Conservation (phyloP, 805 yeast genomes). For the Lachancea fermentati region DNA sequence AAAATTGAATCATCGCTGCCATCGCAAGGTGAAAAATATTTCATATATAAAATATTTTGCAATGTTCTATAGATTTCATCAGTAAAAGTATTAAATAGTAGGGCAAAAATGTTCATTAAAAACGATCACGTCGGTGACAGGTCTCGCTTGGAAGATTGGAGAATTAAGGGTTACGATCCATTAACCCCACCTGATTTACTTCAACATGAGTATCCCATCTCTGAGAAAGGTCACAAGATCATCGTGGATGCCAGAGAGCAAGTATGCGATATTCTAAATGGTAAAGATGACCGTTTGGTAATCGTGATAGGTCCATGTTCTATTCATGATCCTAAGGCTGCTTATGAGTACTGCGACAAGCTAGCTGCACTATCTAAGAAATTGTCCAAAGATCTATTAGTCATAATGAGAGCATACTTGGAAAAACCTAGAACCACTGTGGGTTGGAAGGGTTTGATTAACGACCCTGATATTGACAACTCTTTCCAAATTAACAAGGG, state of each 20-base stretch:
- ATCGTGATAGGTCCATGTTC: slow-evolving; percentile 97
- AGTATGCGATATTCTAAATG: slow-evolving; percentile 66
- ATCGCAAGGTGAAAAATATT: too few relatives aligned
- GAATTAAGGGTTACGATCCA: slow-evolving; percentile 88
- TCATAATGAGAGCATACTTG: slow-evolving; percentile 95
- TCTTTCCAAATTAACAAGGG: slow-evolving; percentile 94
- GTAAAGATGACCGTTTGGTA: slow-evolving; percentile 79
- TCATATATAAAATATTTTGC: neutral
- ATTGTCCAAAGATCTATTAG: slow-evolving; percentile 67
- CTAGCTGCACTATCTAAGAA: slow-evolving; percentile 54
- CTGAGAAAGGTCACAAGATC: slow-evolving; percentile 50
- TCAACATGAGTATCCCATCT: slow-evolving; percentile 77
- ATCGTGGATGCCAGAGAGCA: slow-evolving; percentile 74
- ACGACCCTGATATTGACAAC: slow-evolving; percentile 94
- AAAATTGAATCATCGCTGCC: too few relatives aligned
- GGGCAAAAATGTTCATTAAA: slow-evolving; percentile 62
- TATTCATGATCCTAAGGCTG: slow-evolving; percentile 89
- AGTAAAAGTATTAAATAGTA: neutral
- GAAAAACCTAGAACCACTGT: slow-evolving; percentile 98
- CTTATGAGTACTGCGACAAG: slow-evolving; percentile 76
- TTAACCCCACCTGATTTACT: slow-evolving; percentile 90
- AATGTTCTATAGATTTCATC: too few relatives aligned
- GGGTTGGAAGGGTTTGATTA: slow-evolving; percentile 98
- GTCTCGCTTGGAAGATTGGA: slow-evolving; percentile 67
- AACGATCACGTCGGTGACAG: slow-evolving; percentile 85